A percentile compares a stretch with the other conserved stretches of the same genome.
Conservation (phyloP, 192 early-diverging fungal genomes). For the Chytriomyces hyalinus region DNA sequence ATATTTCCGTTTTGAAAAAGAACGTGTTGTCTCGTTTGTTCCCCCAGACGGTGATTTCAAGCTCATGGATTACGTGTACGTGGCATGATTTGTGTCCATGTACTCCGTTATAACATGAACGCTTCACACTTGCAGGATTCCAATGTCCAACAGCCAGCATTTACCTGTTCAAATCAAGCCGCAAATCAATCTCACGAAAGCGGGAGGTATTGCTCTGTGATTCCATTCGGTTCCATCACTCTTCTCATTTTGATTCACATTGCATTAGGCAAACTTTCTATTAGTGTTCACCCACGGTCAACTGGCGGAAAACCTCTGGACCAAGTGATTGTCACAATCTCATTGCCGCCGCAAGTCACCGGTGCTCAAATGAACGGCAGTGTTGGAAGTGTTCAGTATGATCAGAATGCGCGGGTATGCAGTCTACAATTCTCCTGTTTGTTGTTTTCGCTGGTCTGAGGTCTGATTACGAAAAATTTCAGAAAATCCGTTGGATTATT, state of each 20-base stretch:
- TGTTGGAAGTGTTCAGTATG: conserved; percentile 72
- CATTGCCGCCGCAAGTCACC: conserved; percentile 64
- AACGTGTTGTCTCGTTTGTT: conserved; percentile 83
- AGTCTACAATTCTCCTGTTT: conserved; percentile 24
- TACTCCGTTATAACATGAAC: not conserved
- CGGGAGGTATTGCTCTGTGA: conserved; percentile 51
- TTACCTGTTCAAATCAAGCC: conserved; percentile 71
- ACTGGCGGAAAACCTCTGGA: conserved; percentile 74
- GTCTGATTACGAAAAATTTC: not conserved
- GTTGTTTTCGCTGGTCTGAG: not conserved
- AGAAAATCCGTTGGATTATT: conserved; percentile 70
- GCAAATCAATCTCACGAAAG: conserved; percentile 59
- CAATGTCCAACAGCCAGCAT: conserved; percentile 59
- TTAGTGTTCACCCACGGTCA: conserved; percentile 66
- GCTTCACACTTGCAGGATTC: conserved; percentile 52
- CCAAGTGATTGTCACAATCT: conserved; percentile 53
- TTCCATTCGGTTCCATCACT: not conserved
- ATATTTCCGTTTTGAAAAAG: conserved; percentile 77
- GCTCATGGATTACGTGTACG: conserved; percentile 75
- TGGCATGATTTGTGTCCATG: conserved; percentile 1
- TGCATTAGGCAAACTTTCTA: conserved; percentile 68
- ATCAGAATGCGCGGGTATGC: conserved; percentile 63
- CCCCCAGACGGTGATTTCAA: conserved; percentile 93
- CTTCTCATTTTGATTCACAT: not conserved
- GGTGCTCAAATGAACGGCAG: conserved; percentile 63